A percentile compares a stretch with the other conserved stretches of the same genome.
These are phyloP conservation scores for Cicer pinnatifidum DNA, from an alignment of 306 rosid species.

Conservation along the genomic window DNA sequence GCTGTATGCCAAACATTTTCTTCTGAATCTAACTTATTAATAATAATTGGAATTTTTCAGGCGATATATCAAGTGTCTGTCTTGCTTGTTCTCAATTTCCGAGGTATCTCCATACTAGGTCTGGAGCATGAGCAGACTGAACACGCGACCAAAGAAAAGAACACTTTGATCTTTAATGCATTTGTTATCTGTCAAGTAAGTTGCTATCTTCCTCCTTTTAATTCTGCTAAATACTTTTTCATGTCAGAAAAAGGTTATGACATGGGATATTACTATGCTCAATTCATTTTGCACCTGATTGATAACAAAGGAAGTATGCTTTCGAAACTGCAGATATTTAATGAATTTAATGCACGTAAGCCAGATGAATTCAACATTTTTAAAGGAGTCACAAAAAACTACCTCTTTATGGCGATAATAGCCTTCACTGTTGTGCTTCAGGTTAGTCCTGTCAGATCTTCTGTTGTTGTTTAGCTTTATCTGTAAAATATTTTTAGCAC, in stretches of 20 bases:
- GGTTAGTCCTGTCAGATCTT: slow-evolving; percentile 55
- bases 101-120: slow-evolving; percentile 67
- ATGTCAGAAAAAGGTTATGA: slow-evolving; percentile 5
- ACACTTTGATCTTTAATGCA: slow-evolving; percentile 90
- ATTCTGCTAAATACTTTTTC: slow-evolving; percentile 25
- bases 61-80: slow-evolving; percentile 88
- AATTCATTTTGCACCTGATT: slow-evolving; percentile 22
- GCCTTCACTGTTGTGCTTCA: slow-evolving; percentile 79
- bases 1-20: not conserved
- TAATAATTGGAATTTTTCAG: slow-evolving; percentile 53
- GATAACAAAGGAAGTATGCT: slow-evolving; percentile 21
- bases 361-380: slow-evolving; percentile 88
- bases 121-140: slow-evolving; percentile 42
- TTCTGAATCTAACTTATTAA: slow-evolving; percentile 22
- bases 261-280: slow-evolving; percentile 3
- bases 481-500: not conserved
- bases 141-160: slow-evolving; percentile 66
- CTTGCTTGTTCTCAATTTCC: slow-evolving; percentile 78
- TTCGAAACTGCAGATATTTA: slow-evolving; percentile 71
- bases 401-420: slow-evolving; percentile 81
- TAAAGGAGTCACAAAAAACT: slow-evolving; percentile 70
- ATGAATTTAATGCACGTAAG: slow-evolving; percentile 95
- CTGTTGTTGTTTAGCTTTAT: slow-evolving; percentile 10
- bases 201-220: slow-evolving; percentile 35
- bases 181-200: slow-evolving; percentile 96